Percentiles rank a stretch among this genome's conserved stretches.
Conservation (phyloP, 768 basidiomycete genomes). For the Lactifluus echinatus region DNA sequence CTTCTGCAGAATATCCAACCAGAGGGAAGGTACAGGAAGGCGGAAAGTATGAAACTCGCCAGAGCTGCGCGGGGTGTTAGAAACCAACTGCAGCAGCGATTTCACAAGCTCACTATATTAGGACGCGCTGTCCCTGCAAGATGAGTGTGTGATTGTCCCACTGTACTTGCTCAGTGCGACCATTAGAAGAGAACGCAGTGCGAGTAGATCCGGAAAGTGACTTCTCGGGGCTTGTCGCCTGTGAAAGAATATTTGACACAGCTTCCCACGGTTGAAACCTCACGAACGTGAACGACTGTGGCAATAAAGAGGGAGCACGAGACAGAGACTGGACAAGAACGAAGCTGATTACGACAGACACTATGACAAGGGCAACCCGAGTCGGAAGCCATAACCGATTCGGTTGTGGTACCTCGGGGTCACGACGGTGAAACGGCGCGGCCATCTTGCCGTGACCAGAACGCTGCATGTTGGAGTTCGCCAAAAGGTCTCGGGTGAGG, state of each 20-base stretch:
- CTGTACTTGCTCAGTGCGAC: slow-evolving; percentile 16
- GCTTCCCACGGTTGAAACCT: not conserved
- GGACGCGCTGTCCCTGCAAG: slow-evolving; percentile 15
- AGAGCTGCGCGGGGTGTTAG: slow-evolving; percentile 37
- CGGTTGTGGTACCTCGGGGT: not conserved
- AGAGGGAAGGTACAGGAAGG: slow-evolving; percentile 68
- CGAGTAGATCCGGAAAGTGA: not conserved
- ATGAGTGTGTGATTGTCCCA: slow-evolving; percentile 21
- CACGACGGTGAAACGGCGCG: not conserved
- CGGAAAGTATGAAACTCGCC: slow-evolving; percentile 84
- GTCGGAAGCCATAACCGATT: not conserved
- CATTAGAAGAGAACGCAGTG: slow-evolving; percentile 4
- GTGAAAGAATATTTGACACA: not conserved
- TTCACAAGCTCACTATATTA: not conserved
- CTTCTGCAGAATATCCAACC: slow-evolving; percentile 78
- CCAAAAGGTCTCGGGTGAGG: not conserved
- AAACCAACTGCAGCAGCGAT: not conserved
- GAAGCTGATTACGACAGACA: not conserved
- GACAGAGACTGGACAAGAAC: not conserved
- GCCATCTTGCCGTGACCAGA: not conserved
- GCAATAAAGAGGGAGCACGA: not conserved
- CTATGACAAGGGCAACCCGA: not conserved
- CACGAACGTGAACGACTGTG: not conserved
- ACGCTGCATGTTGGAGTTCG: not conserved
- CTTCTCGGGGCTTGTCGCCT: not conserved